Base-by-base conservation (phyloP, 495 filamentous ascomycete species). In the Penicillium silybi region DNA sequence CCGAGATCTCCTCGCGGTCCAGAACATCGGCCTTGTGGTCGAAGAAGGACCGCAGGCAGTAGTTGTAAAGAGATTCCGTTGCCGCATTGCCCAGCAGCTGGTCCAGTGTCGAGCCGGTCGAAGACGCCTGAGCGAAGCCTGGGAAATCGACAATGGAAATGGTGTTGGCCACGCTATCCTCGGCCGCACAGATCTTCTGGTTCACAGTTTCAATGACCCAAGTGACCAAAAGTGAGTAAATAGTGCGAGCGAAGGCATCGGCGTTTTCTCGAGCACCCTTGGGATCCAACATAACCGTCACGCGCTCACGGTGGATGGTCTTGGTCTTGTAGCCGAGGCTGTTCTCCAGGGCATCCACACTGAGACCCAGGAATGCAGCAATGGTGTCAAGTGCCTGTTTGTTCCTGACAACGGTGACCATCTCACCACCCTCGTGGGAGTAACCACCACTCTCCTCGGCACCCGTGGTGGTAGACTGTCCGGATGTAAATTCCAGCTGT, bases 261-360 rank as follows among this genome's bases (percentile, higher is more conserved):
- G 93, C 93, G 64, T 95, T 96, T 25, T 80, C 84, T 18, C 92
- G 82, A 16, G 93, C 93, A 34, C 93, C 93, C 38, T 80, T 84
- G 4, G 92, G 90, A 66, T 98, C 93, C 6, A 98, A 77, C 92
- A 98, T 93, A 23, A 98, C 88, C 0, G 93, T 98, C 22, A 98
- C 93, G 34, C 93, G 83, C 75, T 98, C 93, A 29, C 90, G 85
- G 60, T 92, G 85, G 46, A 98, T 85, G 32, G 92, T 96, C 76
- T 93, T 96, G 16, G 90, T 96, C 69, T 92, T 92, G 76, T 96
- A 96, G 11, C 92, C 88, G 50, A 98, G 77, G 46, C 88, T 95
- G 23, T 78, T 85, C 67, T 97, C 90, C 32, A 98, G 77, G 52
- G 95, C 87, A 22, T 85, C 76, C 7, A 84, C 78, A 54, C 81